phyloP scores from a whole-genome alignment of 176 grass and related monocot genomes.

The Paspalum notatum region DNA sequence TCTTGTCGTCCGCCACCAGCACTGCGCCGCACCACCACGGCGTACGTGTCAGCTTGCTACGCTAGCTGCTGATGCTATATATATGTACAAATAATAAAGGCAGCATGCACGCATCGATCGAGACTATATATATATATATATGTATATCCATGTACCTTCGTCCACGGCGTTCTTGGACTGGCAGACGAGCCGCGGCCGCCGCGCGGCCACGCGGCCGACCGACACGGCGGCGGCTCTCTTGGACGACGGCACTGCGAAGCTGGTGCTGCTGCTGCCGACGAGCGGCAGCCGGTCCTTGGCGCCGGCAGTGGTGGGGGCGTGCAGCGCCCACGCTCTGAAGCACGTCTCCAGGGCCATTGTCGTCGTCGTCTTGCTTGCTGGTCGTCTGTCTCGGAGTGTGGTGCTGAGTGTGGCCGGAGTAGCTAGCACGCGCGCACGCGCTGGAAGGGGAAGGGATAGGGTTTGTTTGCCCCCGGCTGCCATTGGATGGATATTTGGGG shows the following conservation, averaged over 20 bases:
- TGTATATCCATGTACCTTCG: conserved; percentile 54
- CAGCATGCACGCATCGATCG: not conserved
- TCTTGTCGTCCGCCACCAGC: conserved; percentile 65
- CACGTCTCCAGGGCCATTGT: conserved; percentile 83
- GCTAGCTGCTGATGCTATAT: not conserved
- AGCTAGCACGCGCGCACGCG: too few species aligned
- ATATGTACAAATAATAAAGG: too few species aligned
- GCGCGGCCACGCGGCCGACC: conserved; percentile 6
- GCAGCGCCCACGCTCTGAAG: conserved; percentile 70
- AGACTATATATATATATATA: not conserved
- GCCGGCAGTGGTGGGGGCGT: conserved; percentile 35
- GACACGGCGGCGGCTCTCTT: conserved; percentile 22
- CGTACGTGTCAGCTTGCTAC: not conserved
- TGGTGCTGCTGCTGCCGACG: conserved; percentile 21
- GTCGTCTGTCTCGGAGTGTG: not conserved
- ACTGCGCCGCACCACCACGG: conserved; percentile 36
- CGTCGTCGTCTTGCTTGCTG: not conserved
- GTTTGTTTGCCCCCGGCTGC: conserved; percentile 30
- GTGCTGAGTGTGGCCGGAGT: not conserved
- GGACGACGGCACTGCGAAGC: conserved; percentile 7
- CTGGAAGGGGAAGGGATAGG: conserved; percentile 45
- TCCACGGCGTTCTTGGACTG: conserved; percentile 74
- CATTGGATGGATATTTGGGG: conserved; percentile 40
- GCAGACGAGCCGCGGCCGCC: conserved; percentile 53
- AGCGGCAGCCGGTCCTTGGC: conserved; percentile 38